phyloP scores from a whole-genome alignment of 805 yeast species.

The Candida jianshihensis region DNA sequence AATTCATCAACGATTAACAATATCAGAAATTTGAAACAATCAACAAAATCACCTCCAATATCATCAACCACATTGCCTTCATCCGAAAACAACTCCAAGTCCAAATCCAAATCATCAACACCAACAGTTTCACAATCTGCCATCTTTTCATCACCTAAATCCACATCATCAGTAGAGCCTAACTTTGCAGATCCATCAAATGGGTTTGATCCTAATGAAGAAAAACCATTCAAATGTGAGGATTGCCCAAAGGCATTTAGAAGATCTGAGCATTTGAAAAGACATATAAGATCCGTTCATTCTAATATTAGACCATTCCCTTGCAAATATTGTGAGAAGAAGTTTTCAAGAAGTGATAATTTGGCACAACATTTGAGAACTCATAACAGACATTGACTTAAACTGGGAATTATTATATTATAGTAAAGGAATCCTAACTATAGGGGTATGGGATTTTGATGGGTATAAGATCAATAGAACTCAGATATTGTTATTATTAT shows the following conservation, averaged over 20 bases:
- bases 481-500: too few relatives aligned
- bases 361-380: conserved; percentile 59
- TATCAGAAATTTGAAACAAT: not conserved
- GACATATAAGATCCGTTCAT: conserved; percentile 68
- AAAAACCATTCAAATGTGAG: conserved; percentile 57
- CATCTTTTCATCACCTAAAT: not conserved
- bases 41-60: conserved; percentile 1
- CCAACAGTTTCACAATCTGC: not conserved
- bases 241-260: conserved; percentile 59
- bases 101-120: not conserved
- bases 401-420: too few relatives aligned
- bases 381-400: conserved; percentile 26
- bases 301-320: conserved; percentile 64
- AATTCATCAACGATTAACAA: not conserved
- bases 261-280: conserved; percentile 68
- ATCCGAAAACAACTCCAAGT: not conserved
- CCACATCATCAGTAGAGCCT: conserved; percentile 4
- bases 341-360: conserved; percentile 61
- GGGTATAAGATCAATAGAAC: too few relatives aligned
- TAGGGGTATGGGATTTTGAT: too few relatives aligned
- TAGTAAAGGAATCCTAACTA: too few relatives aligned
- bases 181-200: conserved; percentile 23
- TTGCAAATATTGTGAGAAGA: conserved; percentile 54
- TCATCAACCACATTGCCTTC: conserved; percentile 1
- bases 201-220: conserved; percentile 20